A percentile compares a stretch with the other conserved stretches of the same genome.
Conservation (phyloP, 192 early-diverging fungal species). For the Podila horticola region DNA sequence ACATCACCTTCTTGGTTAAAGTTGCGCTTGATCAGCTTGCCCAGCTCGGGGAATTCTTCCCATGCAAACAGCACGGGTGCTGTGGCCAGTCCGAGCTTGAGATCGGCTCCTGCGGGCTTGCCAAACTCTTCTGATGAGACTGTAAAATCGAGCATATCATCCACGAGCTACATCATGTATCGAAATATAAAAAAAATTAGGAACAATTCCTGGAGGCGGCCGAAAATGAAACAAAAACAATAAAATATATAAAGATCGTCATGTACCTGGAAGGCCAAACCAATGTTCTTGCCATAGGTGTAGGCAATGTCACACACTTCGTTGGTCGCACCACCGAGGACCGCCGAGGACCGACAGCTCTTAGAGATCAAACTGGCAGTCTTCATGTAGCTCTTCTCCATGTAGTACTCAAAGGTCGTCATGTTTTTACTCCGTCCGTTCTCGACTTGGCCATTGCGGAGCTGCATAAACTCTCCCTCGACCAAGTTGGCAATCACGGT, state of each 20-base stretch:
- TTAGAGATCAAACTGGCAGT: conserved; percentile 95
- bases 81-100: conserved; percentile 90
- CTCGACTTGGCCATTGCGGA: conserved; percentile 58
- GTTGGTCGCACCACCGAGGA: conserved; percentile 80
- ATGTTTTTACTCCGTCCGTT: conserved; percentile 30
- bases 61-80: conserved; percentile 95
- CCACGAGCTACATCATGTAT: conserved; percentile 69
- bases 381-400: conserved; percentile 96
- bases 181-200: not conserved
- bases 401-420: conserved; percentile 87
- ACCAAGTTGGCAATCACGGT: conserved; percentile 94
- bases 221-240: not conserved
- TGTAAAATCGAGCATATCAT: conserved; percentile 94
- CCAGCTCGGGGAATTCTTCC: conserved; percentile 87
- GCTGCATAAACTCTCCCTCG: conserved; percentile 98
- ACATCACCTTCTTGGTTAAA: conserved; percentile 84
- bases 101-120: conserved; percentile 91
- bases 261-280: conserved; percentile 93
- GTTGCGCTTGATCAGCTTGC: conserved; percentile 86
- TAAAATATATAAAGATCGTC: not conserved
- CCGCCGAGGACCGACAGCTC: conserved; percentile 86
- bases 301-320: conserved; percentile 85
- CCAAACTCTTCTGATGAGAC: conserved; percentile 79
- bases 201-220: not conserved
- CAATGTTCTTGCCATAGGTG: conserved; percentile 88